phyloP scores from a whole-genome alignment of 495 filamentous ascomycete species.

The Usnea hakonensis region DNA sequence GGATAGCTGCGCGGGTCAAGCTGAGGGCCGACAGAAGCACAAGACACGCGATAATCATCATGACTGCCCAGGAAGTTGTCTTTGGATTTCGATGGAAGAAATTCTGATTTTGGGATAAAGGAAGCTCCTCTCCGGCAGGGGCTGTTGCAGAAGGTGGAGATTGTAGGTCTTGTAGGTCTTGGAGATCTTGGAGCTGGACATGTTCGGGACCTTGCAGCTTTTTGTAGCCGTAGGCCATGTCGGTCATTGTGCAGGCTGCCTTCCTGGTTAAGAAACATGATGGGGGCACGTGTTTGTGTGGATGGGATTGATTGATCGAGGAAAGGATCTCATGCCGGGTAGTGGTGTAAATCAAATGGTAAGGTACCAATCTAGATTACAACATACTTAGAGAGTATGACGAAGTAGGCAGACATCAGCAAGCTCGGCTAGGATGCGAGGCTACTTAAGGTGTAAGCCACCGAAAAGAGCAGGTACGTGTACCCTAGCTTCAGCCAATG shows the following conservation, averaged over 20 bases:
- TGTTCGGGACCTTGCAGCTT: slow-evolving; percentile 14
- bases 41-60: slow-evolving; percentile 4
- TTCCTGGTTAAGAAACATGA: slow-evolving; percentile 8
- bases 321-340: neutral
- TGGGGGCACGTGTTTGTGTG: slow-evolving; percentile 10
- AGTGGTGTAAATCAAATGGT: too few species aligned
- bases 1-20: slow-evolving; percentile 12
- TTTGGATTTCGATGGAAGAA: neutral
- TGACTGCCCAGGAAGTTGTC: neutral
- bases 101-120: neutral
- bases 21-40: slow-evolving; percentile 14
- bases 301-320: slow-evolving; percentile 6
- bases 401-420: too few species aligned
- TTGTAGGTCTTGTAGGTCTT: too few species aligned
- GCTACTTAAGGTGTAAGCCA: too few species aligned
- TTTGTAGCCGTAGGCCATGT: slow-evolving; percentile 14
- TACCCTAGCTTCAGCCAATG: neutral
- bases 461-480: too few species aligned
- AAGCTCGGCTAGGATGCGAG: neutral
- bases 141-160: neutral
- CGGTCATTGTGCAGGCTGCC: neutral
- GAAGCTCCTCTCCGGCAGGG: neutral
- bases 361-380: neutral
- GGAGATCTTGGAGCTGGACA: slow-evolving; percentile 6
- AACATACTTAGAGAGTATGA: too few species aligned